Percentiles rank a stretch among this genome's conserved stretches.
phyloP scores from a whole-genome alignment of 2,329 filamentous ascomycete genomes.

The Calonectria honghensis region DNA sequence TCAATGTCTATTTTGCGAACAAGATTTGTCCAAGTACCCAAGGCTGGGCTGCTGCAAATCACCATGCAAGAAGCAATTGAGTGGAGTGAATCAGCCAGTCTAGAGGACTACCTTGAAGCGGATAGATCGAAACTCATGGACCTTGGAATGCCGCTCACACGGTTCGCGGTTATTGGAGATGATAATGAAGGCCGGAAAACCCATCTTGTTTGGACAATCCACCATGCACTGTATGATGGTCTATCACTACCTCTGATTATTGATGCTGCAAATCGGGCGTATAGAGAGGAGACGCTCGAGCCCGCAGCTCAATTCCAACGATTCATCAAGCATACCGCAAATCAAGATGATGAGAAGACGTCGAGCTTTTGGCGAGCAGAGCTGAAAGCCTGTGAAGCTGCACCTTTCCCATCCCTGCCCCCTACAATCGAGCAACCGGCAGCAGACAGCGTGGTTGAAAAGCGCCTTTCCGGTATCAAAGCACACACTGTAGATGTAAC shows the following conservation, averaged over 20 bases:
- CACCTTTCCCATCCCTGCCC: conserved; percentile 30
- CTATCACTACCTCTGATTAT: conserved; percentile 49
- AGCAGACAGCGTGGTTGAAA: conserved; percentile 21
- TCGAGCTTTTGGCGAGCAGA: conserved; percentile 29
- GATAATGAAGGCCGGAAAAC: conserved; percentile 24
- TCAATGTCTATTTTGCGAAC: conserved; percentile 63
- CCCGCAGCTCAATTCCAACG: conserved; percentile 7
- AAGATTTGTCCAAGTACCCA: neutral
- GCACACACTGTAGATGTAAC: neutral
- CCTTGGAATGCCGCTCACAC: conserved; percentile 30
- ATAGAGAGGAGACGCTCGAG: conserved; percentile 17
- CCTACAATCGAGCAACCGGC: neutral
- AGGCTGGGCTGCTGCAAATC: conserved; percentile 35
- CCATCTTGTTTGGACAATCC: conserved; percentile 51
- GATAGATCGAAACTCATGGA: conserved; percentile 32
- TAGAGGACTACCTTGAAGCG: conserved; percentile 23
- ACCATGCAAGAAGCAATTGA: conserved; percentile 11
- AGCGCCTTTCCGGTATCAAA: neutral
- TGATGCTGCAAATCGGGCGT: conserved; percentile 36
- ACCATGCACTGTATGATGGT: conserved; percentile 57
- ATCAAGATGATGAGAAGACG: neutral
- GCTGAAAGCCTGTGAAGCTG: neutral
- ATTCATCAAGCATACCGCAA: conserved; percentile 30
- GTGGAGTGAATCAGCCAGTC: conserved; percentile 1
- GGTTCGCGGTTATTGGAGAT: conserved; percentile 18